Conservation (phyloP, 805 yeast genomes). For the Saturnispora serradocipensis region DNA sequence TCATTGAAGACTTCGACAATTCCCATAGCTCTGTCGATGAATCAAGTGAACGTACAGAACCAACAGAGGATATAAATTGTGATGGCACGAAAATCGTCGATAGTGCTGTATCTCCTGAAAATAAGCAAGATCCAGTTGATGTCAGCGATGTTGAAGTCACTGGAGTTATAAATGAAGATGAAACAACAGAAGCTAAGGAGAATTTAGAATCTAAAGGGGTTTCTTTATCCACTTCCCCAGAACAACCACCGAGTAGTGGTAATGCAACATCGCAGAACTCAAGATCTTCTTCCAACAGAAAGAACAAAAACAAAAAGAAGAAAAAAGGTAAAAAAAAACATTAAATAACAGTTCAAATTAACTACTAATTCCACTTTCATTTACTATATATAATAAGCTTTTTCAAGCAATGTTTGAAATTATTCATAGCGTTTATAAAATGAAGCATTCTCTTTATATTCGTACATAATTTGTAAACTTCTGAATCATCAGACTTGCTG, state of each 20-base stretch:
- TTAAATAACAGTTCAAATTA: neutral
- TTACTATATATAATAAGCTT: neutral
- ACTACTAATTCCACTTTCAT: neutral
- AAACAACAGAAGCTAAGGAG: neutral
- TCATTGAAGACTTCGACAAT: neutral
- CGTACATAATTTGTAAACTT: neutral
- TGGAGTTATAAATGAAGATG: neutral
- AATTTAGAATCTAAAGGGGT: neutral
- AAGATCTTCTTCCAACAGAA: neutral
- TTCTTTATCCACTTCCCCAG: neutral
- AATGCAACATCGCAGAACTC: neutral
- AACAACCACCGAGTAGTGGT: neutral
- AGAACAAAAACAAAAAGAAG: neutral
- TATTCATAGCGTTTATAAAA: neutral
- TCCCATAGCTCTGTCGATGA: neutral
- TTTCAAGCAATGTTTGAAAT: neutral
- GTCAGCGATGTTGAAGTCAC: neutral
- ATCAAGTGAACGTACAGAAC: neutral
- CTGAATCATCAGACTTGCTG: neutral
- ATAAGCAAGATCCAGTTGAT: neutral
- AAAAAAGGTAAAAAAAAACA: slow-evolving; percentile 3
- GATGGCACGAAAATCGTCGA: neutral
- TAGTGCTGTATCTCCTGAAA: neutral
- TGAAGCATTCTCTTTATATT: neutral
- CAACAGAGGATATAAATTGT: neutral